Percentiles rank a stretch among this genome's conserved stretches.
Conservation (phyloP, 805 yeast genomes). For the Wickerhamiella domercqiae region DNA sequence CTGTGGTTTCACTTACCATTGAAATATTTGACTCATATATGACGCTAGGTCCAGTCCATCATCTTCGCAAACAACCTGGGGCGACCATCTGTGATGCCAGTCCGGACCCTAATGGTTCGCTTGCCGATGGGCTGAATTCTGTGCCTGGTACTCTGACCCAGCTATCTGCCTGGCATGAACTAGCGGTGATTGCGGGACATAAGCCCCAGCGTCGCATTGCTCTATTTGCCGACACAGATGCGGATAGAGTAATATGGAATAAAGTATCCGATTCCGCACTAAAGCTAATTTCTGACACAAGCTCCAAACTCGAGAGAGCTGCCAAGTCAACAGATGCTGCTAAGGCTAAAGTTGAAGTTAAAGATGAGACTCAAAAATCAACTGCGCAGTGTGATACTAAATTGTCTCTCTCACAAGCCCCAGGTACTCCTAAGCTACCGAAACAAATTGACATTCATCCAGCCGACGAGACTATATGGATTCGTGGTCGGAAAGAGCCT, state of each 20-base stretch:
- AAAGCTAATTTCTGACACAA: background rate
- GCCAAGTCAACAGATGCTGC: background rate
- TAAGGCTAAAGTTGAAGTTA: background rate
- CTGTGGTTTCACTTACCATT: constrained; percentile 20
- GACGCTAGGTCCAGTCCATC: constrained; percentile 25
- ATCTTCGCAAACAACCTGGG: background rate
- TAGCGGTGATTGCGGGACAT: constrained; percentile 20
- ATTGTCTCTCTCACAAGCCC: background rate
- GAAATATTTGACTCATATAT: constrained; percentile 21
- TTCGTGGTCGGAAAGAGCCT: constrained; percentile 9
- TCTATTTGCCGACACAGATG: constrained; percentile 25
- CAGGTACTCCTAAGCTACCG: background rate
- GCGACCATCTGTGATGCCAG: constrained; percentile 14
- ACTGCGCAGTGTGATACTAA: background rate
- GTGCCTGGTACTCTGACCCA: constrained; percentile 17
- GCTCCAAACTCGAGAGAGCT: background rate
- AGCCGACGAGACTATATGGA: background rate
- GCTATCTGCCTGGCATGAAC: constrained; percentile 27
- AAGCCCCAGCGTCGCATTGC: constrained; percentile 21
- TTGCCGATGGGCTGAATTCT: constrained; percentile 24
- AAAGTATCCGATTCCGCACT: constrained; percentile 12
- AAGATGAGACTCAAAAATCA: background rate
- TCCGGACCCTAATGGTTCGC: constrained; percentile 24
- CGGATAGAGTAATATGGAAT: constrained; percentile 23
- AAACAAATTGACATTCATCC: background rate